phyloP scores from a whole-genome alignment of 179 eudicot genomes.

The Silene coronaria region DNA sequence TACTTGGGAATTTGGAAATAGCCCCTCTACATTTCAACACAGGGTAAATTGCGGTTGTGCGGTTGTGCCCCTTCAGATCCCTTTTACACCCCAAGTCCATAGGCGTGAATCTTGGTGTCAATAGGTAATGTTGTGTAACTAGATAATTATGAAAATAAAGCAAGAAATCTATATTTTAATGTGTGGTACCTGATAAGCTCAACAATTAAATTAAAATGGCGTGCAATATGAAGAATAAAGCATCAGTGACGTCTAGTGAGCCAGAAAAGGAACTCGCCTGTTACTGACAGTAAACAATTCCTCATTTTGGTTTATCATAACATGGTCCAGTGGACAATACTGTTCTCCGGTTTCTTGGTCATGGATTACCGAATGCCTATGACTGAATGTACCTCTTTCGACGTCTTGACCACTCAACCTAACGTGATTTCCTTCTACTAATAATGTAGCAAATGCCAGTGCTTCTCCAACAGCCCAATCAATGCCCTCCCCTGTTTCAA shows the following conservation, averaged over 20 bases:
- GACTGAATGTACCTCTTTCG: constrained; percentile 98
- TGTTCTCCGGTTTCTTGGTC: constrained; percentile 81
- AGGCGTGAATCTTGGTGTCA: background rate
- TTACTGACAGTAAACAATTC: constrained; percentile 98
- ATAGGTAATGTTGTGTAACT: background rate
- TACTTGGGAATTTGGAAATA: background rate
- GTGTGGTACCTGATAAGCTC: background rate
- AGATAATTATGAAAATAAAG: background rate
- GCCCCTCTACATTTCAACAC: background rate
- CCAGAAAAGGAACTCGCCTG: constrained; percentile 39
- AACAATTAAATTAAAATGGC: background rate
- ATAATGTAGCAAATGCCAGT: constrained; percentile 89
- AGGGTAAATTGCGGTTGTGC: background rate
- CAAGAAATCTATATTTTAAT: background rate
- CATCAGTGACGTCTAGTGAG: background rate
- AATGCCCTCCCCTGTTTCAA: constrained; percentile 89
- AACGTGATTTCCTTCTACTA: constrained; percentile 91
- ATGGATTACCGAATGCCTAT: constrained; percentile 84
- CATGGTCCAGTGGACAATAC: constrained; percentile 86
- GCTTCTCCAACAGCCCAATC: constrained; percentile 99
- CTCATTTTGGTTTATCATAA: constrained; percentile 66
- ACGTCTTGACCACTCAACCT: constrained; percentile 97
- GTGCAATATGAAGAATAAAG: background rate
- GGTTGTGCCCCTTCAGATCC: background rate
- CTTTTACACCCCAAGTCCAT: background rate